Evolutionary conservation across 208 protist species (phyloP).

Genomic region (Trypanosoma vivax): DNA sequence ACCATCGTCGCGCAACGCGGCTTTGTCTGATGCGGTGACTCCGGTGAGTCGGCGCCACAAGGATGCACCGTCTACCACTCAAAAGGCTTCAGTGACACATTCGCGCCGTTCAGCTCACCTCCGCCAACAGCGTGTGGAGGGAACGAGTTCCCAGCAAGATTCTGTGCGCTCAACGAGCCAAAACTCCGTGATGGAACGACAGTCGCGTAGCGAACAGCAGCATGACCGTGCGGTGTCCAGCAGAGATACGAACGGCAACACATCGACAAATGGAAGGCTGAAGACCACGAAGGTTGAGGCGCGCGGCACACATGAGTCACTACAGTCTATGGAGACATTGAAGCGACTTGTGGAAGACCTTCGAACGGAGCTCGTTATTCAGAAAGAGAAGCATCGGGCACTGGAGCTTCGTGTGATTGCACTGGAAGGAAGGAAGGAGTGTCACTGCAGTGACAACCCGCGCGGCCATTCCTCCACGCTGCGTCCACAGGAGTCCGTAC

Average conservation of each 20-base stretch:
- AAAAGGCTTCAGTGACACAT: conserved; percentile 7
- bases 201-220: too few species aligned
- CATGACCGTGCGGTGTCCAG: conserved; percentile 5
- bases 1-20: conserved; percentile 17
- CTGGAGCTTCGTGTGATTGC: conserved; percentile 42
- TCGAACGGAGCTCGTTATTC: conserved; percentile 22
- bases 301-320: neutral
- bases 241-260: conserved; percentile 22
- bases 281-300: conserved; percentile 1
- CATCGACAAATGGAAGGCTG: too few species aligned
- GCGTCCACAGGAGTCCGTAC: too few species aligned
- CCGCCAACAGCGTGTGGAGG: too few species aligned
- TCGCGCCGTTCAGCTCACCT: conserved; percentile 10
- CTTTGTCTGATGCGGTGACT: neutral
- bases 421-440: conserved; percentile 49
- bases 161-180: too few species aligned
- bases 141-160: too few species aligned
- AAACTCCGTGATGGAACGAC: too few species aligned
- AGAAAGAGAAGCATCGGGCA: conserved; percentile 17
- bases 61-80: conserved; percentile 1
- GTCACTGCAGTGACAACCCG: conserved; percentile 3
- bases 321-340: conserved; percentile 21
- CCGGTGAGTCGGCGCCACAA: neutral
- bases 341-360: conserved; percentile 30
- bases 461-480: too few species aligned